Evolutionary conservation across 805 yeast genomes (phyloP), one percentile per base, ranked within the genome.

Genomic region (Ogataea degrootiae): DNA sequence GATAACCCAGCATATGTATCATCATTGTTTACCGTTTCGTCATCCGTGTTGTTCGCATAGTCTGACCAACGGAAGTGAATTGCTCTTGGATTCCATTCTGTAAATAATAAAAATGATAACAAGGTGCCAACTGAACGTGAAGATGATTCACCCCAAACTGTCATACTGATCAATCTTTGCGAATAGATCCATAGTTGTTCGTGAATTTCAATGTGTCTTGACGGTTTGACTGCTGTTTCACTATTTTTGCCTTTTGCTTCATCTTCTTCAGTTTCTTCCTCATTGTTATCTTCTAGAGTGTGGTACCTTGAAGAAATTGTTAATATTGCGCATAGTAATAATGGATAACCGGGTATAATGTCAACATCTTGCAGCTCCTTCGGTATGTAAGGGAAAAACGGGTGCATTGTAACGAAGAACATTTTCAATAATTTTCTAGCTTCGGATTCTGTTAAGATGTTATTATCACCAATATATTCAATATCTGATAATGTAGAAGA

Each of bases 71-170:
- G 70, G 84, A 90, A 85, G 64, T 90, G 97, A 50, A 90, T 89
- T 3, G 96, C 96, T 45, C 96, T 71, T 4, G 97, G 97, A 57
- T 90, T 89, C 98, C 98, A 91, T 64, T 92, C 97, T 0, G 96
- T 87, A 56, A 88, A 84, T 16, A 91, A 70, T 43, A 91, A 66
- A 60, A 91, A 87, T 0, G 97, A 91, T 50, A 86, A 74, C 6
- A 90, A 83, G 0, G 97, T 88, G 1, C 96, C 97, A 3, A 90
- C 78, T 0, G 94, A 84, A 52, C 96, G 70, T 6, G 94, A 86
- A 49, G 87, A 83, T 0, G 96, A 94, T 61, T 88, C 96, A 1
- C 96, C 96, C 97, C 96, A 90, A 5, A 88, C 90, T 0, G 96
- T 83, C 64, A 85, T 87, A 3, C 95, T 85, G 38, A 89, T 83